phyloP scores from a whole-genome alignment of 257 asterid species.

The Solanum peruvianum region DNA sequence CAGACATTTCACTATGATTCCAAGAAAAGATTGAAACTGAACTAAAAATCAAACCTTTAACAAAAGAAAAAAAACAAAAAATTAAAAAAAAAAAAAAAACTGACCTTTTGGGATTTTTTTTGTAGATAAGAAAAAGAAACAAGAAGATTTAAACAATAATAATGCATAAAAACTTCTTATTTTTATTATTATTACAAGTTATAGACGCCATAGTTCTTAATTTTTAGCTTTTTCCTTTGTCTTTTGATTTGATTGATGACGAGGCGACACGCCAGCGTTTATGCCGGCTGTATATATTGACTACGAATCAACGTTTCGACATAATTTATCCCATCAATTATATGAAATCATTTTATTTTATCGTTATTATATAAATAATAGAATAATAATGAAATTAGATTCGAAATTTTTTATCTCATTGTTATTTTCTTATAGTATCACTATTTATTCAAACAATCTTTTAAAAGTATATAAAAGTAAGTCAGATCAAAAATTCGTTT shows the following conservation, averaged over 20 bases:
- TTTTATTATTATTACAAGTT: background rate
- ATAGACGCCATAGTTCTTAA: background rate
- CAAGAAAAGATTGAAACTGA: background rate
- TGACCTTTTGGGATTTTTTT: background rate
- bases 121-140: background rate
- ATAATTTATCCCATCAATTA: too few relatives aligned
- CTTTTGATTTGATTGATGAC: background rate
- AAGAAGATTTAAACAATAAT: background rate
- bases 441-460: too few relatives aligned
- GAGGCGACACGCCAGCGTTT: background rate
- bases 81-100: background rate
- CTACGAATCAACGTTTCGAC: too few relatives aligned
- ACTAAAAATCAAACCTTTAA: background rate
- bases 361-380: too few relatives aligned
- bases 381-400: too few relatives aligned
- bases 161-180: background rate
- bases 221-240: background rate
- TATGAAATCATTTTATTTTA: too few relatives aligned
- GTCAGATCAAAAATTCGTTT: too few relatives aligned
- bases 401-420: too few relatives aligned
- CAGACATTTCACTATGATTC: background rate
- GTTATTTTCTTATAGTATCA: too few relatives aligned
- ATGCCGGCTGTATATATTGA: background rate
- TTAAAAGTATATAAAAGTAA: background rate
- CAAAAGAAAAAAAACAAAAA: background rate